phyloP scores from a whole-genome alignment of 495 filamentous ascomycete species.

The Aspergillus diversus region DNA sequence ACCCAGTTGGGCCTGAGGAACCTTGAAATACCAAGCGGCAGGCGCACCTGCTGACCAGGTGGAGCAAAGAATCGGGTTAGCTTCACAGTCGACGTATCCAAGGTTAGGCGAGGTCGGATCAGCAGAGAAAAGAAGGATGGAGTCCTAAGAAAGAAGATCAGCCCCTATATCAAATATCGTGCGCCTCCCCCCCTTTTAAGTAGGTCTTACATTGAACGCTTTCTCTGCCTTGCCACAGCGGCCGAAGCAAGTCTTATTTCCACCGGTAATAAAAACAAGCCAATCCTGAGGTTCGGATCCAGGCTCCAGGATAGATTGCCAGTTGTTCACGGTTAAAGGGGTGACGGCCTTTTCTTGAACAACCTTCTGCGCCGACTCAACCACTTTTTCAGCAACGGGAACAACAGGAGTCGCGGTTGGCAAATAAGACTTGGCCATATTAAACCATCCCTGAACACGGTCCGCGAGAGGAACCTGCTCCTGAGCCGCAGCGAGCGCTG shows the following conservation, averaged over 20 bases:
- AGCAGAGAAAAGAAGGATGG: slow-evolving; percentile 66
- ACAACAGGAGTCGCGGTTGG: slow-evolving; percentile 54
- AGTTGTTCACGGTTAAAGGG: slow-evolving; percentile 71
- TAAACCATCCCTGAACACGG: slow-evolving; percentile 66
- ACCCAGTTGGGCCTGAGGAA: slow-evolving; percentile 60
- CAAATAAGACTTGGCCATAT: slow-evolving; percentile 62
- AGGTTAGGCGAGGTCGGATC: slow-evolving; percentile 70
- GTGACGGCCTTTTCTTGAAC: slow-evolving; percentile 59
- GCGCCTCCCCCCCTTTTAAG: slow-evolving; percentile 4
- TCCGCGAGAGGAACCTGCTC: slow-evolving; percentile 74
- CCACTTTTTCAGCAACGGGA: slow-evolving; percentile 53
- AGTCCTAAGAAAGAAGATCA: slow-evolving; percentile 53
- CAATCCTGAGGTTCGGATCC: slow-evolving; percentile 72
- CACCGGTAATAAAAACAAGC: slow-evolving; percentile 79
- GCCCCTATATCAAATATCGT: slow-evolving; percentile 9
- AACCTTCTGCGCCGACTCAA: slow-evolving; percentile 56
- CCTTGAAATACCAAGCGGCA: slow-evolving; percentile 70
- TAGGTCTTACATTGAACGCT: slow-evolving; percentile 57
- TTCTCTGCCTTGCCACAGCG: slow-evolving; percentile 56
- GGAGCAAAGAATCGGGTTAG: slow-evolving; percentile 78
- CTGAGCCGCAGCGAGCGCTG: slow-evolving; percentile 71
- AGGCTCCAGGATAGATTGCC: slow-evolving; percentile 68
- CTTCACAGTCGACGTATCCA: slow-evolving; percentile 77
- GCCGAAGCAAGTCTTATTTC: slow-evolving; percentile 86
- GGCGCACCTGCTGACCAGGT: slow-evolving; percentile 75